Conservation (phyloP, 768 basidiomycete species). For the Lepiota subincarnata region DNA sequence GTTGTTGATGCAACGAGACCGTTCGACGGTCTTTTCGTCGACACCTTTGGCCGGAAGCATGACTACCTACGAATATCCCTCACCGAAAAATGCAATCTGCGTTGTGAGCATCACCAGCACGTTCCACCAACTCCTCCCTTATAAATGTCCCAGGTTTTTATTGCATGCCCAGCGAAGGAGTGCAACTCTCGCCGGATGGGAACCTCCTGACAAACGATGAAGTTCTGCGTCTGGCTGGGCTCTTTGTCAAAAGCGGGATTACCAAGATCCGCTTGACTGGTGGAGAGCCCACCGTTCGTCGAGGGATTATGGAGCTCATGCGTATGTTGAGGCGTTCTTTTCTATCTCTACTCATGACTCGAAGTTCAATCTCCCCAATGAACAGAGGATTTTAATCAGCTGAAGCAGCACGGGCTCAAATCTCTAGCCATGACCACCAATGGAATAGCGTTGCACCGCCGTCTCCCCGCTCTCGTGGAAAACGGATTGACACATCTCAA, state of each 20-base stretch:
- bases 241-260: conserved; percentile 81
- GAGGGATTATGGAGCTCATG: conserved; percentile 67
- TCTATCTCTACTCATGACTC: background rate
- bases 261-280: conserved; percentile 87
- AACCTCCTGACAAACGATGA: conserved; percentile 76
- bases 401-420: conserved; percentile 58
- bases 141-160: conserved; percentile 65
- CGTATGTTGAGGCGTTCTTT: conserved; percentile 34
- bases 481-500: conserved; percentile 79
- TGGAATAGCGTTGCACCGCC: conserved; percentile 71
- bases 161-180: conserved; percentile 83
- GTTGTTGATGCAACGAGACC: conserved; percentile 44
- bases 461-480: conserved; percentile 59
- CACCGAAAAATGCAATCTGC: conserved; percentile 83
- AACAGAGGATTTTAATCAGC: conserved; percentile 55
- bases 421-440: conserved; percentile 88
- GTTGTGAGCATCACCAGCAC: conserved; percentile 46
- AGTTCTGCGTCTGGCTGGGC: conserved; percentile 61
- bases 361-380: conserved; percentile 1
- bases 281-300: conserved; percentile 83
- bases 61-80: conserved; percentile 87
- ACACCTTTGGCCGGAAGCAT: conserved; percentile 64
- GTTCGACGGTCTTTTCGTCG: conserved; percentile 54
- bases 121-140: conserved; percentile 1
- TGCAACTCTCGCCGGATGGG: conserved; percentile 65